These are phyloP conservation scores for Planoprotostelium fungivorum DNA, from an alignment of 78 protist genomes.

Conservation along the genomic window DNA sequence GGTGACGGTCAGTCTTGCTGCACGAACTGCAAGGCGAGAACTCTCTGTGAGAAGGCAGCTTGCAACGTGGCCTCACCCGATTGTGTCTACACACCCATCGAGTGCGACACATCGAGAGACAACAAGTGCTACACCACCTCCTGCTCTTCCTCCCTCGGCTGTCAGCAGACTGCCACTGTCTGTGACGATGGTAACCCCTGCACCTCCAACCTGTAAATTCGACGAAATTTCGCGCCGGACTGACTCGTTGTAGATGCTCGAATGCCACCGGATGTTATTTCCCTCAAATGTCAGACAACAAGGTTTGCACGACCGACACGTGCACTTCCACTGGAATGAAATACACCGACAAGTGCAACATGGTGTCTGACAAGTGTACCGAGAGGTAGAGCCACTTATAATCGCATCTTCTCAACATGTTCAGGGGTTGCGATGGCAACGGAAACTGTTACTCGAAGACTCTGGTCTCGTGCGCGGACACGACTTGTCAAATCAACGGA, in stretches of 20 bases:
- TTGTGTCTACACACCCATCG: neutral
- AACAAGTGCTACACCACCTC: neutral
- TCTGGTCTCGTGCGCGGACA: neutral
- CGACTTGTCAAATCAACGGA: neutral
- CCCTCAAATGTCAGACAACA: neutral
- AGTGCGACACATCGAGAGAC: neutral
- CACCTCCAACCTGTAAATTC: slow-evolving; percentile 21
- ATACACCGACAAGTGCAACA: neutral
- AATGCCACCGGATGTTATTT: neutral
- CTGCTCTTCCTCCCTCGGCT: neutral
- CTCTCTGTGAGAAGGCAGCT: neutral
- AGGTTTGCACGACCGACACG: neutral
- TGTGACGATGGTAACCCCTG: neutral
- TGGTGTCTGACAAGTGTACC: neutral
- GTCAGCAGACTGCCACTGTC: neutral
- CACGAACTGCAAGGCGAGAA: neutral
- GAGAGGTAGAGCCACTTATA: neutral
- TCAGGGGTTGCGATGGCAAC: neutral
- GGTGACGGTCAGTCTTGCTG: neutral
- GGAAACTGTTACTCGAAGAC: neutral
- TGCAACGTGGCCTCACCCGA: neutral
- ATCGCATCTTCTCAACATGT: neutral
- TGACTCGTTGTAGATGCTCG: too few relatives aligned
- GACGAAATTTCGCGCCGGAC: too few relatives aligned
- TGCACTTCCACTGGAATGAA: neutral